A percentile compares a stretch with the other conserved stretches of the same genome.
Evolutionary conservation across 2,329 filamentous ascomycete species (phyloP).

Genomic region (Penicillium thymicola): DNA sequence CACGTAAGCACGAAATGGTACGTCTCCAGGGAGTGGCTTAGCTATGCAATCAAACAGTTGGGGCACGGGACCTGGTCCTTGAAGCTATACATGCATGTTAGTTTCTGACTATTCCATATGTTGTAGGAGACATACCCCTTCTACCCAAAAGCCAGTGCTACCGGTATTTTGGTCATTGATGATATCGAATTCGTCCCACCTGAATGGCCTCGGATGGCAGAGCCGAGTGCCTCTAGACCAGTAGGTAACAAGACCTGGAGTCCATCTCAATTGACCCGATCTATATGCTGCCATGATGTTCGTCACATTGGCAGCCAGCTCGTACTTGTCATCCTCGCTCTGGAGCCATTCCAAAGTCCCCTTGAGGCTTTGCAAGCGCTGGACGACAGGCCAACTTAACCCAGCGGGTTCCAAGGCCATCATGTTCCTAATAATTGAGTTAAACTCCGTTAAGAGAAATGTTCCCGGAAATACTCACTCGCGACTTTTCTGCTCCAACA

Average conservation of each 20-base stretch:
- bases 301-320: background rate
- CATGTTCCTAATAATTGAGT: background rate
- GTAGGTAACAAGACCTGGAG: constrained; percentile 1
- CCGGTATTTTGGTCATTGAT: background rate
- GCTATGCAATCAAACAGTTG: no score
- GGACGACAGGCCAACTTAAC: background rate
- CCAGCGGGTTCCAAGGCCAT: background rate
- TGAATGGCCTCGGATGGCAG: background rate
- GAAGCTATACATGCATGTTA: background rate
- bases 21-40: no score
- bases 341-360: background rate
- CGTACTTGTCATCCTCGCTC: background rate
- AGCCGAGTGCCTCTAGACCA: constrained; percentile 1
- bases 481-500: background rate
- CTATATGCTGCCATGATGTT: background rate
- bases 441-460: background rate
- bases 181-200: background rate
- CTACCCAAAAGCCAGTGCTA: background rate
- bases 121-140: background rate
- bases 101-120: background rate
- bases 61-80: background rate
- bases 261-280: background rate
- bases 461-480: background rate
- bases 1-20: background rate
- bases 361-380: background rate